Conservation (phyloP, 495 filamentous ascomycete genomes). For the Daldinia concentrica region DNA sequence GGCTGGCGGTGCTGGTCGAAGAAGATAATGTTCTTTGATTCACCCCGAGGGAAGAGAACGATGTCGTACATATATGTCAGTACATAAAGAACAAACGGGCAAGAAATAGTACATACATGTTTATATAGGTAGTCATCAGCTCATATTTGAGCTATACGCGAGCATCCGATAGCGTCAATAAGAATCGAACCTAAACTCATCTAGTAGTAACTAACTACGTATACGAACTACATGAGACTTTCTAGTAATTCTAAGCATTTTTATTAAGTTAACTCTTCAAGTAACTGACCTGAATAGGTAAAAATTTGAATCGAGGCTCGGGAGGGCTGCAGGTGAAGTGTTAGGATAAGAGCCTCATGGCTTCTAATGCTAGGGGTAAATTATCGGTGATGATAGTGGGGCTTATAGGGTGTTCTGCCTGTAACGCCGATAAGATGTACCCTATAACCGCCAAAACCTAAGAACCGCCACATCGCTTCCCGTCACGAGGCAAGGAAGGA, state of each 20-base stretch:
- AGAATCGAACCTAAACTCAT: not conserved
- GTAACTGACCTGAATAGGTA: too few relatives aligned
- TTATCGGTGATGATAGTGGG: constrained; percentile 18
- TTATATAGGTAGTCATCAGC: not conserved
- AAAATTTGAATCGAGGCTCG: too few relatives aligned
- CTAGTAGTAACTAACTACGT: too few relatives aligned
- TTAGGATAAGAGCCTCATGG: too few relatives aligned
- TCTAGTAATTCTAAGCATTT: not conserved
- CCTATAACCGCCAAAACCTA: not conserved
- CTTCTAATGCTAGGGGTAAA: too few relatives aligned
- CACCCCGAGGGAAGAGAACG: too few relatives aligned
- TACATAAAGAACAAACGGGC: not conserved
- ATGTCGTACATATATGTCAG: not conserved
- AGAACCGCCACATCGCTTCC: constrained; percentile 1
- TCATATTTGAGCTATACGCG: not conserved
- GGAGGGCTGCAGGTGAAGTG: not conserved
- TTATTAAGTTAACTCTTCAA: not conserved
- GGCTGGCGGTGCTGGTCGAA: constrained; percentile 65
- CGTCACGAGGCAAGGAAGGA: not conserved
- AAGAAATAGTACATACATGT: not conserved
- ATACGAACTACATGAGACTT: too few relatives aligned
- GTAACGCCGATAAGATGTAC: constrained; percentile 7
- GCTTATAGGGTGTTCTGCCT: constrained; percentile 7
- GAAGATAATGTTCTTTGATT: constrained; percentile 55
- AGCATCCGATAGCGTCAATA: not conserved